Conservation (phyloP, 2,329 filamentous ascomycete genomes). For the Paraphaeosphaeria minitans region DNA sequence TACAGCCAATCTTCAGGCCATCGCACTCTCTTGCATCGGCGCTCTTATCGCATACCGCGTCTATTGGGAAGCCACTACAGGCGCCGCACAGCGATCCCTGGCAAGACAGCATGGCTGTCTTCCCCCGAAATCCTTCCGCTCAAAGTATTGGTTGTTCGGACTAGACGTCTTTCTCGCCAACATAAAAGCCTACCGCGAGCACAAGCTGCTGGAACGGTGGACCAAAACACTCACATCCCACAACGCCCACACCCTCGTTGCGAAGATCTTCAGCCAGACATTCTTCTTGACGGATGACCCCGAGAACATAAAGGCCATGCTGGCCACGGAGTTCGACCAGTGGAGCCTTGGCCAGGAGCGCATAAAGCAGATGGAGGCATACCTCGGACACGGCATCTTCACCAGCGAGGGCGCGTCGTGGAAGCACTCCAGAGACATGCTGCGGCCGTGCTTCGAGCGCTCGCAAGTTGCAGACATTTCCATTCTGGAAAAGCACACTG, state of each 20-base stretch:
- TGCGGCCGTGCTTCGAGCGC: background rate
- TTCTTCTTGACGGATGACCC: slow-evolving; percentile 26
- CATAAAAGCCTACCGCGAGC: slow-evolving; percentile 40
- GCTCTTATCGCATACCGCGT: slow-evolving; percentile 21
- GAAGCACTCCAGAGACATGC: slow-evolving; percentile 1
- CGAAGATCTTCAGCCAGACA: slow-evolving; percentile 13
- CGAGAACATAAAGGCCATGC: slow-evolving; percentile 32
- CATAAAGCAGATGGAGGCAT: slow-evolving; percentile 15
- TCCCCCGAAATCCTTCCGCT: slow-evolving; percentile 50
- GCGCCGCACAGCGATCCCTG: slow-evolving; percentile 38
- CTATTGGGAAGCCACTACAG: slow-evolving; percentile 36
- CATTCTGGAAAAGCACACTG: background rate
- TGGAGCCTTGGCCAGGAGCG: slow-evolving; percentile 25
- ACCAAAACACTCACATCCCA: slow-evolving; percentile 3
- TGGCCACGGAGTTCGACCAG: slow-evolving; percentile 24
- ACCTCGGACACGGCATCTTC: slow-evolving; percentile 34
- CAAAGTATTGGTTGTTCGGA: slow-evolving; percentile 54
- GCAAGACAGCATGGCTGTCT: slow-evolving; percentile 52
- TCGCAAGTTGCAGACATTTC: background rate
- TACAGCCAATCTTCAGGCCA: slow-evolving; percentile 7
- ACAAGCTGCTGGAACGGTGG: slow-evolving; percentile 18
- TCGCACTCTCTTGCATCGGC: slow-evolving; percentile 16
- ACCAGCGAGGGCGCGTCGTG: slow-evolving; percentile 30
- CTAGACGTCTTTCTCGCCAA: slow-evolving; percentile 52
- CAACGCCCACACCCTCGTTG: slow-evolving; percentile 18